Evolutionary conservation across 306 rosid genomes (phyloP).

Genomic region (cucumber (Cucumis sativus)): DNA sequence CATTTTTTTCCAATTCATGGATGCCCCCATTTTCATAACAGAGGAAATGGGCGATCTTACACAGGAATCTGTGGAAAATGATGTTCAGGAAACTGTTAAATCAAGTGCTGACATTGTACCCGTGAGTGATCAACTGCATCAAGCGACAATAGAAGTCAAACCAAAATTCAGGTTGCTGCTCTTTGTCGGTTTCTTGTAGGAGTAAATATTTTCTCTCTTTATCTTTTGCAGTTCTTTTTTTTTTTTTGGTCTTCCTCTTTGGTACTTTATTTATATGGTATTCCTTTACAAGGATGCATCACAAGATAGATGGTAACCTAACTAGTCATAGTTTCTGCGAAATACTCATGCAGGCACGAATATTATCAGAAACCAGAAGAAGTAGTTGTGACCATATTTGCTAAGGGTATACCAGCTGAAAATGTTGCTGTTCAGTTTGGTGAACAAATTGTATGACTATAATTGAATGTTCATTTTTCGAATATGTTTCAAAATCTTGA

Average conservation of each 20-base stretch:
- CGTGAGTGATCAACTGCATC: slow-evolving; percentile 14
- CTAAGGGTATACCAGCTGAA: slow-evolving; percentile 52
- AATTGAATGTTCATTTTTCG: neutral
- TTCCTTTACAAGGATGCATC: neutral
- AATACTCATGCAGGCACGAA: slow-evolving; percentile 50
- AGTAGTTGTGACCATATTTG: slow-evolving; percentile 70
- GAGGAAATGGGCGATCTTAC: slow-evolving; percentile 41
- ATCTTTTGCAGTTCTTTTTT: neutral
- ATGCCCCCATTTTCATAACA: slow-evolving; percentile 22
- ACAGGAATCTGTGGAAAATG: slow-evolving; percentile 17
- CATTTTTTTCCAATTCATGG: slow-evolving; percentile 7
- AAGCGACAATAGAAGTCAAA: slow-evolving; percentile 26
- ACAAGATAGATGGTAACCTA: neutral
- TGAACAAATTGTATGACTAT: slow-evolving; percentile 68
- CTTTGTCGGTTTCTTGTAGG: neutral
- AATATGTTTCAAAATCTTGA: neutral
- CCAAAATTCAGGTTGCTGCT: slow-evolving; percentile 60
- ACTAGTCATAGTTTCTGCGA: neutral
- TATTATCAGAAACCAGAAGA: slow-evolving; percentile 65
- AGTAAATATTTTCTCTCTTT: neutral
- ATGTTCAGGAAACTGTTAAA: slow-evolving; percentile 9
- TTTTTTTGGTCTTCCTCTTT: neutral
- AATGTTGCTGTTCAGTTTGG: slow-evolving; percentile 53
- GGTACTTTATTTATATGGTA: neutral
- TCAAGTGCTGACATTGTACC: slow-evolving; percentile 21